Base-by-base conservation (phyloP, 495 filamentous ascomycete species). In the Parachaetomium inaequale region DNA sequence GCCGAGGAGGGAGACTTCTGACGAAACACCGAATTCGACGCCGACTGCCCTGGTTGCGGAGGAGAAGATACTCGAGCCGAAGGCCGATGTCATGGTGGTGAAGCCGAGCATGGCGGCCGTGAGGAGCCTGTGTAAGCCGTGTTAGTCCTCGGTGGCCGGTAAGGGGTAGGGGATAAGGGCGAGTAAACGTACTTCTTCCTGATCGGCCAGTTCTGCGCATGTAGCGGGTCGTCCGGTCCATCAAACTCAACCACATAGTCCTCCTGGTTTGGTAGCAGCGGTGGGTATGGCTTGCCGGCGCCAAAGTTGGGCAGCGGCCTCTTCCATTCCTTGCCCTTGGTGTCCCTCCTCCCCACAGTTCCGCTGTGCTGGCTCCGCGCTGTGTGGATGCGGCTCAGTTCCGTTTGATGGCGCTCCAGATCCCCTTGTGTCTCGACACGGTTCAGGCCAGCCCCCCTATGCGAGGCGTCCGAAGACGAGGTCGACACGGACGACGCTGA, bases 231-330 rank as follows among this genome's bases (percentile, higher is more conserved):
- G 64, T 90, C 81, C 1, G 83, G 85, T 0, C 91, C 89, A 53
- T 87, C 84, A 64, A 95, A 96, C 65, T 93, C 92, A 19, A 96
- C 92, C 2, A 95, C 90, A 76, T 94, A 96, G 61, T 88, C 85
- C 66, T 94, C 92, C 66, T 82, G 80, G 25, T 84, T 84, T 6
- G 89, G 89, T 43, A 95, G 71, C 0, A 74, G 78, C 4, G 88
- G 90, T 11, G 91, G 92, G 73, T 87, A 92, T 12, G 87, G 82
- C 72, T 92, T 94, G 2, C 90, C 90, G 58, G 81, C 87, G 12
- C 91, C 90, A 64, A 86, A 84, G 29, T 74, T 70, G 19, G 82
- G 83, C 43, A 85, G 64, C 2, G 88, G 85, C 67, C 78, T 87
- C 66, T 69, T 81, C 0, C 80, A 82, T 14, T 77, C 72, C 32